Base-by-base conservation (phyloP, 768 basidiomycete genomes). In the Tricholoma hemisulphureum region DNA sequence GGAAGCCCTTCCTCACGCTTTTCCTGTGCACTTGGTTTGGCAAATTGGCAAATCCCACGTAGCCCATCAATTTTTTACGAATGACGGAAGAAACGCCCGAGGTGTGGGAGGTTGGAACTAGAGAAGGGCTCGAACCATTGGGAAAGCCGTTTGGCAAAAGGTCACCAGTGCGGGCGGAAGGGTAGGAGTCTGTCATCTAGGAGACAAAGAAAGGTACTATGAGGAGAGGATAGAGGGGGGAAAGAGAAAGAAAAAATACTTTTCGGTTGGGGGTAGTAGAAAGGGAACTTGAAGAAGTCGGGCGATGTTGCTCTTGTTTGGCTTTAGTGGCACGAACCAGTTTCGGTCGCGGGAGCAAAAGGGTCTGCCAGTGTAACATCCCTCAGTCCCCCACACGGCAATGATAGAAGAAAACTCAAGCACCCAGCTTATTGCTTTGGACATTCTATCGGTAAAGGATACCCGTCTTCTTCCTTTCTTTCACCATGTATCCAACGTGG, bases 1-100 rank as follows among this genome's bases (percentile, higher is more conserved):
- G 93, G 83, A 98, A 99, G 45, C 97, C 96, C 77, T 95, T 98
- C 80, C 94, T 84, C 49, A 97, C 91, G 67, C 94, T 96, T 80
- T 97, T 93, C 76, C 97, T 89, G 78, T 99, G 97, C 45, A 98
- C 96, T 75, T 99, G 97, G 83, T 99, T 98, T 51, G 97, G 97
- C 51, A 99, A 83, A 75, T 97, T 98, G 71, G 95, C 93, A 71
- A 99, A 96, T 52, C 93, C 93, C 59, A 96, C 93, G 71, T 93
- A 95, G 67, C 93, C 92, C 85, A 90, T 92, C 67, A 95, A 81
- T 78, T 95, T 95, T 86, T 94, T 95, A 76, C 91, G 89, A 67
- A 83, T 82, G 71, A 81, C 78, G 65, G 75, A 76, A 58, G 81
- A 75, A 54, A 76, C 21, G 59, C 67, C 73, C 59, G 73, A 58